These are phyloP conservation scores for Aspergillus fumigatus DNA, from an alignment of 2,329 filamentous ascomycete species.

Conservation along the genomic window DNA sequence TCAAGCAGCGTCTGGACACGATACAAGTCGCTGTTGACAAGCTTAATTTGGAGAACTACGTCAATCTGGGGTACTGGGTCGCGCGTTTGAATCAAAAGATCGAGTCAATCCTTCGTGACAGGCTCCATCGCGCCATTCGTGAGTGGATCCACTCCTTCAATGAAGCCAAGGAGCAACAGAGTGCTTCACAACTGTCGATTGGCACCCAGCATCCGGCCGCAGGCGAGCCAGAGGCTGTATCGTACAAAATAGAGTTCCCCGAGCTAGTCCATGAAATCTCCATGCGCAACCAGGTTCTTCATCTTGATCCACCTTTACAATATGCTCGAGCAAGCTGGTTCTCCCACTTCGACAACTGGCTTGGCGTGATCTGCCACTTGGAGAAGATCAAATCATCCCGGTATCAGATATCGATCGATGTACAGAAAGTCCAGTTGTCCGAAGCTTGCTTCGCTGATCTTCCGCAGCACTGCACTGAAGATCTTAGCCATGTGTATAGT, in stretches of 20 bases:
- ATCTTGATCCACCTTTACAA: slow-evolving; percentile 88
- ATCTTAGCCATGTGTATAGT: slow-evolving; percentile 73
- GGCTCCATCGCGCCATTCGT: slow-evolving; percentile 76
- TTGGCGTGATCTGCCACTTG: slow-evolving; percentile 86
- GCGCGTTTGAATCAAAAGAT: slow-evolving; percentile 80
- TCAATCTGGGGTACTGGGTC: slow-evolving; percentile 90
- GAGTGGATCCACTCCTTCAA: slow-evolving; percentile 87
- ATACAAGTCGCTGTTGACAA: slow-evolving; percentile 94
- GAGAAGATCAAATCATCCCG: slow-evolving; percentile 91
- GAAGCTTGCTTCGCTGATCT: slow-evolving; percentile 72
- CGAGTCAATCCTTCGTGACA: slow-evolving; percentile 71
- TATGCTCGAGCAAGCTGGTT: slow-evolving; percentile 93
- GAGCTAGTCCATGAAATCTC: slow-evolving; percentile 81
- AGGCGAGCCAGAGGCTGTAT: slow-evolving; percentile 26
- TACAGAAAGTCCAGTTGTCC: slow-evolving; percentile 34
- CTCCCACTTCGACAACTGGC: slow-evolving; percentile 85
- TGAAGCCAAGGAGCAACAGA: slow-evolving; percentile 41
- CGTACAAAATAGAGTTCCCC: slow-evolving; percentile 40
- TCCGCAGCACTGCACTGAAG: slow-evolving; percentile 74
- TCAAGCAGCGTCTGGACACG: slow-evolving; percentile 73
- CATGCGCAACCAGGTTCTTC: slow-evolving; percentile 97
- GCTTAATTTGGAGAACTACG: slow-evolving; percentile 91
- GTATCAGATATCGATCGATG: slow-evolving; percentile 78
- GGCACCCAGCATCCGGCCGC: slow-evolving; percentile 16
- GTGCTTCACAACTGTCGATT: slow-evolving; percentile 18